Conservation (phyloP, 371 early-diverging fungal genomes). For the Aphelidium insulamus region DNA sequence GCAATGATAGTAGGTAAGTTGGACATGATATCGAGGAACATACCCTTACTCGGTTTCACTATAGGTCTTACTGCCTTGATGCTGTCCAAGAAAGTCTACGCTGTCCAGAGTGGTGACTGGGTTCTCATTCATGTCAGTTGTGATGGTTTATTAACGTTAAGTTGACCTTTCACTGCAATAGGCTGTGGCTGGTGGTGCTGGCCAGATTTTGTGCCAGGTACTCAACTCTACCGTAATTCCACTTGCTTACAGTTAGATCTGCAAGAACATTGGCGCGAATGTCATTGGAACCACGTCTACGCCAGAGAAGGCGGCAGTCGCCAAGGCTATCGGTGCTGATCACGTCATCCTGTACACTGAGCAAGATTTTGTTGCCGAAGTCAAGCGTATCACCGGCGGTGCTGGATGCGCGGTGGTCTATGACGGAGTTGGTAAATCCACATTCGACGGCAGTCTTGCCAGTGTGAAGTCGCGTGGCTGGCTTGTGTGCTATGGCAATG, state of each 20-base stretch:
- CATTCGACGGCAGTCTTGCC: conserved; percentile 50
- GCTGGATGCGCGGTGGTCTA: conserved; percentile 64
- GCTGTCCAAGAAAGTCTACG: conserved; percentile 43
- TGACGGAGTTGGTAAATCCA: conserved; percentile 78
- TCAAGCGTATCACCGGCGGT: conserved; percentile 47
- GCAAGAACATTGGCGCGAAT: conserved; percentile 48
- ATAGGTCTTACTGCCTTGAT: conserved; percentile 64
- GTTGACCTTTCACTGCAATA: too few species aligned
- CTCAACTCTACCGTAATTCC: too few species aligned
- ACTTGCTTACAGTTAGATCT: too few species aligned
- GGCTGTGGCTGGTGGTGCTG: conserved; percentile 87
- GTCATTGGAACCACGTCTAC: conserved; percentile 80
- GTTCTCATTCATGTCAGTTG: conserved; percentile 65
- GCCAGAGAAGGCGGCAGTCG: conserved; percentile 50
- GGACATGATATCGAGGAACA: too few species aligned
- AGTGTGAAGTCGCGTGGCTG: conserved; percentile 52
- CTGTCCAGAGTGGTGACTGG: conserved; percentile 47
- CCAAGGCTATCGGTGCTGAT: conserved; percentile 46
- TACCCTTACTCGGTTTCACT: conserved; percentile 30
- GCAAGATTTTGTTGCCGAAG: conserved; percentile 34
- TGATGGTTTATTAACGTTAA: too few species aligned
- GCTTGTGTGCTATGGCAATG: conserved; percentile 78
- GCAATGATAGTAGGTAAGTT: conserved; percentile 15
- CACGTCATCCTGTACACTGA: conserved; percentile 45
- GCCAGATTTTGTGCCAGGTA: conserved; percentile 46